Evolutionary conservation across 1,284 basidiomycete species (phyloP), one percentile per base, ranked within the genome.

Genomic region (Cutaneotrichosporon dermatis): DNA sequence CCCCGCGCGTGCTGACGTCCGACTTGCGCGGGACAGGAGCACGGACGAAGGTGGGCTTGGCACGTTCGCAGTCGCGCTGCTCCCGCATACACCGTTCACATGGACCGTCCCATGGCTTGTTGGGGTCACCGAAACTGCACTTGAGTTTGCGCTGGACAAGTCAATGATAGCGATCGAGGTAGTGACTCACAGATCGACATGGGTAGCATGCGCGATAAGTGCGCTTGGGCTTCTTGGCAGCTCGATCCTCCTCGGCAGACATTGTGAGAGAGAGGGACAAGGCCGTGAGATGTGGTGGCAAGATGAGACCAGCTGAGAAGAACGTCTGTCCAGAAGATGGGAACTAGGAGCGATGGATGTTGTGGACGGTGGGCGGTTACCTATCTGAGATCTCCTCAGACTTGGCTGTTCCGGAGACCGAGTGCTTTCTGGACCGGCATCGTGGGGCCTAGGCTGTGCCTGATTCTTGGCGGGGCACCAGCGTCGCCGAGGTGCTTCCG

Each of bases 81-180:
- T 62, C 61, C 16, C 61, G 57, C 42, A 59, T 13, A 25, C 61
- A 62, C 7, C 61, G 57, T 40, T 59, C 55, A 25, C 61, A 62
- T 6, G 61, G 57, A 1, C 61, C 61, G n/a, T 59, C 58, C 61
- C 61, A 62, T 3, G 61, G 61, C 13, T 25, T 44, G 42, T 62
- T 62, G 3, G 61, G 61, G 39, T 62, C 61, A 9, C 61, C 61
- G 39, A 62, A 62, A 33, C 46, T 51, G 55, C 61, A 62, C 33
- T 62, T 62, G 25, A 62, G 61, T 42, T 62, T 62, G 41, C 61
- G 54, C 61, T 62, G 55, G 11, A 25, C 25, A 25, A 43, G 15
- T 53, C 9, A 53, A 16, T 7, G n/a, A 50, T 37, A 48, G 37
- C 34, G 13, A 25, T 15, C 15, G 4, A 37, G 15, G 12, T n/a